Percentiles rank a stretch among this genome's conserved stretches.
Conservation (phyloP, 345 rosid species). For the Combretum micranthum region DNA sequence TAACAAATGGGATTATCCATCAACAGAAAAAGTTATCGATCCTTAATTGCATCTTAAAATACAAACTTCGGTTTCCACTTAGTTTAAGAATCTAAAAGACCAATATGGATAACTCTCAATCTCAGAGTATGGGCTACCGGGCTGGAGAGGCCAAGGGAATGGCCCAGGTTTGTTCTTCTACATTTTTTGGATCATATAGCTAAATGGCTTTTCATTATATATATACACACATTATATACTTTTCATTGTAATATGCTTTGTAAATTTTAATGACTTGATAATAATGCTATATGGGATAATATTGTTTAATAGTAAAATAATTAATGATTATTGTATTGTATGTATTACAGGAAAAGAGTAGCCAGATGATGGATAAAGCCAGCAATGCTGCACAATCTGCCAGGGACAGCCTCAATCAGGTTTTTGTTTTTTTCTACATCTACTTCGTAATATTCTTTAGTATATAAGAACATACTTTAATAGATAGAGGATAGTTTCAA, state of each 20-base stretch:
- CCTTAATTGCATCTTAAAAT: background rate
- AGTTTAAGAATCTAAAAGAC: background rate
- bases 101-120: slow-evolving; percentile 32
- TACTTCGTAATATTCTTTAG: background rate
- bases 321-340: too few relatives aligned
- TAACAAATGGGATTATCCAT: background rate
- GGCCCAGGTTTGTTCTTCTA: slow-evolving; percentile 12
- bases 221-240: too few relatives aligned
- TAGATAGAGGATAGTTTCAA: too few relatives aligned
- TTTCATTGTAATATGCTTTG: too few relatives aligned
- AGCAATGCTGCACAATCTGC: slow-evolving; percentile 53
- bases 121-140: slow-evolving; percentile 17
- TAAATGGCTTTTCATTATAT: too few relatives aligned
- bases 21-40: background rate
- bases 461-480: background rate
- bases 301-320: too few relatives aligned
- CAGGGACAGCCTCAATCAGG: slow-evolving; percentile 46
- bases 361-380: slow-evolving; percentile 44
- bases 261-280: too few relatives aligned
- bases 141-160: slow-evolving; percentile 21
- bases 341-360: slow-evolving; percentile 45
- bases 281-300: too few relatives aligned
- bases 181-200: too few relatives aligned
- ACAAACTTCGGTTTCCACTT: background rate
- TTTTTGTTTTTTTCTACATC: slow-evolving; percentile 1